Base-by-base conservation (phyloP, 495 filamentous ascomycete genomes). In the Annulohypoxylon maeteangense region DNA sequence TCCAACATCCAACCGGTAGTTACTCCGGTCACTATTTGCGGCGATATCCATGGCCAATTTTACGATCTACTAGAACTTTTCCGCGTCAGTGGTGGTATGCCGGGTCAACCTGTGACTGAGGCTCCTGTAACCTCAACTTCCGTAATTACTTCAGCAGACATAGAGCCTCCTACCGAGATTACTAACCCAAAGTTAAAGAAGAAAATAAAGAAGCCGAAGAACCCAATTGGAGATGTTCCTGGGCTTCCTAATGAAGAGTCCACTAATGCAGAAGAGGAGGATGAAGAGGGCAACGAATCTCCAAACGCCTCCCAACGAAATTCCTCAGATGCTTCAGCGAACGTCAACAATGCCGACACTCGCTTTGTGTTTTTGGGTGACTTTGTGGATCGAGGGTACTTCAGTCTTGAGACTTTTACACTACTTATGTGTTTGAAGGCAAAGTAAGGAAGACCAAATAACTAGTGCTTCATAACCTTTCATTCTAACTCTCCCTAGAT, bases 41-140 rank as follows among this genome's bases (percentile, higher is more conserved):
- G 95, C 75, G 95, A 99, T 78, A 97, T 99, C 73, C 95, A 99
- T 81, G 95, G 95, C 75, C 95, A 99, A 82, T 99, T 98, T 81
- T 99, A 98, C 85, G 95, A 99, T 80, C 86, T 99, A 6, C 88
- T 98, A 54, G 95, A 99, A 81, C 89, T 99, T 29, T 99, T 99
- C 83, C 91, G 93, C 44, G 94, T 99, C 5, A 94, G 94, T 20
- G 95, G 95, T 55, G 95, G 95, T 63, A 95, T 98, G 89, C 95
- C 95, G 12, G 90, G 92, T 68, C 90, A 95, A 70, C 87, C 87
- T 11, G 84, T 87, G 38, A 86, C 87, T 2, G 87, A 91, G 71
- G 77, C 84, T 4, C 91, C 92, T 7, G 85, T 88, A 59, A 88
- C 86, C 0, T 84, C 86, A 25, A 84, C 88, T 0, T 84, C 87